Conservation (phyloP, 177 flowering plant genomes). For the Vitis hybrid region DNA sequence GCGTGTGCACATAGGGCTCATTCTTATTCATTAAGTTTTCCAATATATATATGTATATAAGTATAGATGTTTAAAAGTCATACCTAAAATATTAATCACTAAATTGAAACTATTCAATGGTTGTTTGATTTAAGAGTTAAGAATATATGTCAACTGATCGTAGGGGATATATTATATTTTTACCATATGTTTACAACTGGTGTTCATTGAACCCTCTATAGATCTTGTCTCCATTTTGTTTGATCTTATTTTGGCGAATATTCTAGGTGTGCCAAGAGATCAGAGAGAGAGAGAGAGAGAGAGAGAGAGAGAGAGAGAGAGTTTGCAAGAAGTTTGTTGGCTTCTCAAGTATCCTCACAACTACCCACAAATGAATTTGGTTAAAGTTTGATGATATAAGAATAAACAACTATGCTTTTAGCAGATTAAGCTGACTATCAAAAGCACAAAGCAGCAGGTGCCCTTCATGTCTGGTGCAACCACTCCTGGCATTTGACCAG, state of each 20-base stretch:
- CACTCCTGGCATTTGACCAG: constrained; percentile 16
- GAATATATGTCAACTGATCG: neutral
- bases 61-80: too few species aligned
- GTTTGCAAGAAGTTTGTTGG: constrained; percentile 9
- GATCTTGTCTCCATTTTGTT: constrained; percentile 5
- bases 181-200: neutral
- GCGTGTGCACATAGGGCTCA: too few species aligned
- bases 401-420: neutral
- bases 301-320: constrained; percentile 12
- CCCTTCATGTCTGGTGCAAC: constrained; percentile 25
- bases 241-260: constrained; percentile 6
- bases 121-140: neutral
- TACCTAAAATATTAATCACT: too few species aligned
- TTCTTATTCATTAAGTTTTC: too few species aligned
- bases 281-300: constrained; percentile 13
- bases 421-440: constrained; percentile 3
- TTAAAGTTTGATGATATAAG: constrained; percentile 1
- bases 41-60: too few species aligned
- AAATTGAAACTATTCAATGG: neutral
- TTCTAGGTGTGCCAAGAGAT: constrained; percentile 5
- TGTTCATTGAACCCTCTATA: constrained; percentile 18
- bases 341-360: constrained; percentile 18
- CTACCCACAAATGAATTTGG: constrained; percentile 13
- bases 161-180: neutral
- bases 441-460: constrained; percentile 5